A percentile compares a stretch with the other conserved stretches of the same genome.
phyloP scores from a whole-genome alignment of 495 filamentous ascomycete species.

The Podospora pseudocomata region DNA sequence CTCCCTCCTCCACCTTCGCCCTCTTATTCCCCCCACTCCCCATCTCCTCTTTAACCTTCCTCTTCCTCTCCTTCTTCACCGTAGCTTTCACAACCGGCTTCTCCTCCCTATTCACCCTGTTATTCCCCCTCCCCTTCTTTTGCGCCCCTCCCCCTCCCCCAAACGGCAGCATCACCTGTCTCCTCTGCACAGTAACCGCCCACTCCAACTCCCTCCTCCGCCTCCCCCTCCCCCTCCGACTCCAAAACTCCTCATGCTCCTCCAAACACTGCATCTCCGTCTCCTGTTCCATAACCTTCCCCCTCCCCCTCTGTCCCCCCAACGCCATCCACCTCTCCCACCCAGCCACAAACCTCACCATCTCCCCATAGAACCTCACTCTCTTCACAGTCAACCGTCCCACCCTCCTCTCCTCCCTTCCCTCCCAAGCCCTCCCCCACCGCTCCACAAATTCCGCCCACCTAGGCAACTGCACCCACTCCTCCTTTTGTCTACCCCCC shows the following conservation, averaged over 20 bases:
- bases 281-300: background rate
- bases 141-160: background rate
- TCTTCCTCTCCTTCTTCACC: background rate
- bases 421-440: background rate
- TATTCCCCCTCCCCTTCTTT: background rate
- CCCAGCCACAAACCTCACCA: background rate
- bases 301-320: background rate
- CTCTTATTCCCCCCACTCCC: background rate
- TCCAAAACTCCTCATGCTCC: background rate
- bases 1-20: background rate
- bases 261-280: background rate
- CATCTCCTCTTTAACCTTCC: background rate
- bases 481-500: background rate
- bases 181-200: background rate
- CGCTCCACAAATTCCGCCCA: background rate
- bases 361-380: background rate
- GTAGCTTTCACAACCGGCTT: background rate
- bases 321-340: background rate
- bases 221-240: background rate
- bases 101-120: background rate
- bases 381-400: background rate
- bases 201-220: background rate
- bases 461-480: background rate
- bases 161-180: background rate
- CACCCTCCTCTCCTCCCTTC: background rate